Evolutionary conservation across 1,284 basidiomycete species (phyloP), one percentile per base, ranked within the genome.

Genomic region (Ganoderma lingzhi): DNA sequence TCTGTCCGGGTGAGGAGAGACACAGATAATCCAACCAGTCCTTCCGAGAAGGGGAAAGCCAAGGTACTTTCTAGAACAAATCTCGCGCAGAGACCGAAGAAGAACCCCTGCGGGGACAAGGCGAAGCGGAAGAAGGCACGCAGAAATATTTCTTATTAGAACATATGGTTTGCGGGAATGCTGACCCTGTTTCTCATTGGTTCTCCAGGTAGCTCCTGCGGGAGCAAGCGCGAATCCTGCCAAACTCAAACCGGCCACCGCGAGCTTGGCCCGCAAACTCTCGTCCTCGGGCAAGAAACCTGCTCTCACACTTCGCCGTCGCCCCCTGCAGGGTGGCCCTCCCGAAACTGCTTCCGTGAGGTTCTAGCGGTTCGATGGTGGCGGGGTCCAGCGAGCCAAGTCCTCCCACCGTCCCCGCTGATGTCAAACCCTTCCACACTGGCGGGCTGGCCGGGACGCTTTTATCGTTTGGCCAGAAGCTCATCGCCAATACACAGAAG

Each of bases 361-460:
- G 32, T 30, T 30, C 65, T 30, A 63, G 58, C 48, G 44, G 53
- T n/a, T 55, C 63, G 41, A 56, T 64, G 30, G 39, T 42, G 35
- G 39, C 10, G 67, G 63, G 17, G 58, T n/a, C 15, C 37, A 51
- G 32, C 45, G 64, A 64, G 51, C 28, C 70, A 64, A 45, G 23
- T 15, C n/a, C 2, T 42, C 62, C 63, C 28, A 53, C 53, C 19
- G 42, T 59, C 45, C 65, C 10, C 59, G 48, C 65, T 30, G 44
- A 60, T 60, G 67, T 63, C 69, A 67, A 66, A 61, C 65, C 70
- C 37, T 35, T 65, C 39, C 62, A 48, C 19, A 48, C 55, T 28
- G 73, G 75, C 17, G 75, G 73, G 41, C 65, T 78, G 62, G 76
- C 76, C n/a, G 70, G 70, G 48, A 67, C 75, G 14, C 74, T 78